Evolutionary conservation across 495 filamentous ascomycete species (phyloP).

Genomic region (Tuber indicum): DNA sequence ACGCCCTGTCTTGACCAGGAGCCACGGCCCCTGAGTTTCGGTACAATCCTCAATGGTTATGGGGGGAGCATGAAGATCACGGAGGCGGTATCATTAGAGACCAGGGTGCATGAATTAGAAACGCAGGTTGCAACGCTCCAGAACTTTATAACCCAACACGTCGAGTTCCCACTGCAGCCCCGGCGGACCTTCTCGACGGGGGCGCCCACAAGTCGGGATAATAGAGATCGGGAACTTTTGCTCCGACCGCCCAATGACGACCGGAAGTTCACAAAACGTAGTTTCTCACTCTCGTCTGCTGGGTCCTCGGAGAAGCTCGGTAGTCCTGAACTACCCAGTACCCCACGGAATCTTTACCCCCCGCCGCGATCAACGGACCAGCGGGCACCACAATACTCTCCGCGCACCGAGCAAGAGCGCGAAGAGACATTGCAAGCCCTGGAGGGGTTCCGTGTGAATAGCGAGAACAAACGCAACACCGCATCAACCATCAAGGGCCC

Average conservation of each 20-base stretch:
- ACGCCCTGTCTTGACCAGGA: conserved; percentile 16
- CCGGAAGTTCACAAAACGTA: conserved; percentile 17
- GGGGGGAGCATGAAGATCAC: conserved; percentile 41
- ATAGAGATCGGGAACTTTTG: background rate
- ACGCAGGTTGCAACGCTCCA: conserved; percentile 30
- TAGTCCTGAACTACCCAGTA: conserved; percentile 31
- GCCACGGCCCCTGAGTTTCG: conserved; percentile 34
- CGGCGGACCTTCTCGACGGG: conserved; percentile 28
- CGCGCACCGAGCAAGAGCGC: conserved; percentile 23
- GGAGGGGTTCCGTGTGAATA: conserved; percentile 27
- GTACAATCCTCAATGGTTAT: conserved; percentile 33
- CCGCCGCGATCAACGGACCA: conserved; percentile 30
- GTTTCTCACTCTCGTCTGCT: conserved; percentile 31
- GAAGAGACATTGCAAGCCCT: conserved; percentile 33
- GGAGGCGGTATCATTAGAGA: conserved; percentile 39
- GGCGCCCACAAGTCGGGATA: conserved; percentile 27
- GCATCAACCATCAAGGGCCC: conserved; percentile 36
- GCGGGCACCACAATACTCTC: conserved; percentile 18
- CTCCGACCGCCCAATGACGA: background rate
- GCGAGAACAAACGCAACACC: conserved; percentile 28
- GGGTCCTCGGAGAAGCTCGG: conserved; percentile 34
- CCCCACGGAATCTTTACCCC: conserved; percentile 29
- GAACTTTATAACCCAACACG: conserved; percentile 28
- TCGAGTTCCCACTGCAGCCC: background rate
- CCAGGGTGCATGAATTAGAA: conserved; percentile 36